phyloP scores from a whole-genome alignment of 1,284 basidiomycete genomes.

The Porodaedalea pini region DNA sequence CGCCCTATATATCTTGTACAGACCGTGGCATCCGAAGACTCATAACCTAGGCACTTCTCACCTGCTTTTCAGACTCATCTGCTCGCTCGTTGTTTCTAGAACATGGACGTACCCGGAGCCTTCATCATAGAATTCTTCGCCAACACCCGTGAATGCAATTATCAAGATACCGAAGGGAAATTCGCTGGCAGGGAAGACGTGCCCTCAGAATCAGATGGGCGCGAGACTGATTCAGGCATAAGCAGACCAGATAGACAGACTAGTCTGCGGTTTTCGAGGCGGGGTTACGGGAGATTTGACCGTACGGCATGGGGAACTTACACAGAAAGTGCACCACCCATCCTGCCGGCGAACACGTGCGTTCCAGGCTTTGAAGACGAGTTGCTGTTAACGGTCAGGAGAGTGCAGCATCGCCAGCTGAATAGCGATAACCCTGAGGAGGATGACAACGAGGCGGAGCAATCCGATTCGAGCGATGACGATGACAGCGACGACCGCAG shows the following conservation, averaged over 20 bases:
- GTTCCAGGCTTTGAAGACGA: conserved; percentile 18
- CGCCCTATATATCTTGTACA: not conserved
- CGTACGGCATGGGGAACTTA: conserved; percentile 17
- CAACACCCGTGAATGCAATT: not conserved
- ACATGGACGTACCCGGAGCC: conserved; percentile 3
- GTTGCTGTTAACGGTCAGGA: not conserved
- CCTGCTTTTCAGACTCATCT: not conserved
- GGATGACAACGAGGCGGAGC: conserved; percentile 1
- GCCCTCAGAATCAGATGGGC: not conserved
- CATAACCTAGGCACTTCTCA: not conserved
- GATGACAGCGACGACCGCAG: not conserved
- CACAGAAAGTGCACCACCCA: conserved; percentile 12
- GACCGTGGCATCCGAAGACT: not conserved
- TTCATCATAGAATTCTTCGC: not conserved
- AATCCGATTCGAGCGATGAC: not conserved
- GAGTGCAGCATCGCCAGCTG: not conserved
- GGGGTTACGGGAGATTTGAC: not conserved
- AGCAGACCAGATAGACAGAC: not conserved
- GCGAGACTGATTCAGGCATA: not conserved
- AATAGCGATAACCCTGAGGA: not conserved
- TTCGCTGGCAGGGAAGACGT: not conserved
- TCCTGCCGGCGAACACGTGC: conserved; percentile 14
- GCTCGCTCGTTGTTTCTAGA: not conserved
- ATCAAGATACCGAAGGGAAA: conserved; percentile 2
- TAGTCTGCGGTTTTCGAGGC: not conserved